A percentile compares a stretch with the other conserved stretches of the same genome.
phyloP scores from a whole-genome alignment of 2,329 filamentous ascomycete species.

The Rhynchosporium agropyri region DNA sequence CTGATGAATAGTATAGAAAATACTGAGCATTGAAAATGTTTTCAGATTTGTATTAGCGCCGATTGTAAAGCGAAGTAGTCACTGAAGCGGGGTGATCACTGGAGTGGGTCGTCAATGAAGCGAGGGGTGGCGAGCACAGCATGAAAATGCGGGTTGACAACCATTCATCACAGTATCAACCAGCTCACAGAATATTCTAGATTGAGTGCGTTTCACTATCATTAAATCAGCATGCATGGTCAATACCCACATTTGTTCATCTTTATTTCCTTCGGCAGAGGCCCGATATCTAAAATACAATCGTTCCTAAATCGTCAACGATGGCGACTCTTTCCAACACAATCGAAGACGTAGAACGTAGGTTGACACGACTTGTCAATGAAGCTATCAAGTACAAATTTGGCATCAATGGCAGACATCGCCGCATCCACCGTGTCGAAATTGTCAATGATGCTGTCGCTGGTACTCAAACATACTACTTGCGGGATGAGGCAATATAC shows the following conservation, averaged over 20 bases:
- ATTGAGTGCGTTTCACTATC: not conserved
- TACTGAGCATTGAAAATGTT: constrained; percentile 3
- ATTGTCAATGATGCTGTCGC: not conserved
- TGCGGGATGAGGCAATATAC: not conserved
- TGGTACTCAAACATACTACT: not conserved
- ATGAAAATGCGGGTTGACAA: constrained; percentile 4
- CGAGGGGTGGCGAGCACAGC: constrained; percentile 1
- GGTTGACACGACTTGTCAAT: constrained; percentile 3
- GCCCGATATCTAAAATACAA: not conserved
- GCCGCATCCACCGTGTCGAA: not conserved
- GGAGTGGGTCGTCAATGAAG: not conserved
- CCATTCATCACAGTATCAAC: not conserved
- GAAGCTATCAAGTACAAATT: constrained; percentile 9
- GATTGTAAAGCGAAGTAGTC: constrained; percentile 1
- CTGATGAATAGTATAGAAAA: constrained; percentile 1
- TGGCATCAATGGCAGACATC: not conserved
- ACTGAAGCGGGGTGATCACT: not conserved
- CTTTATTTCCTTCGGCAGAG: not conserved
- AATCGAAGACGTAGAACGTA: constrained; percentile 2
- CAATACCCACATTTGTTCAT: not conserved
- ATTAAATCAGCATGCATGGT: not conserved
- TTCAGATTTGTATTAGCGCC: not conserved
- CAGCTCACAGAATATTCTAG: not conserved
- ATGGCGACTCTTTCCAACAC: not conserved
- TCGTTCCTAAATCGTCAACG: not conserved